Percentiles rank a stretch among this genome's conserved stretches.
Evolutionary conservation across 345 rosid genomes (phyloP).

Genomic region (Hibiscus syriacus): DNA sequence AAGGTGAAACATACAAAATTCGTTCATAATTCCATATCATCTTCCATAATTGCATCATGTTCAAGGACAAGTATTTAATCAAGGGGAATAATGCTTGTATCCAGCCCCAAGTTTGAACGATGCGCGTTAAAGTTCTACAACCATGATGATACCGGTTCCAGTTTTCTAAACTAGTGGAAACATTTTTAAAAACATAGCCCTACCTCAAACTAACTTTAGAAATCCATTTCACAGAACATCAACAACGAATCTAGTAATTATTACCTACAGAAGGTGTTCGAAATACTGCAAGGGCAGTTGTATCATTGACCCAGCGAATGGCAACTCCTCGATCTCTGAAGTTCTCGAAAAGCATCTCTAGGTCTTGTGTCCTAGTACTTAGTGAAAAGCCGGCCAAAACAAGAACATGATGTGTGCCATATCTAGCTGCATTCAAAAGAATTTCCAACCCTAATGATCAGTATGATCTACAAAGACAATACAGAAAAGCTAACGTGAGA

Average conservation of each 20-base stretch:
- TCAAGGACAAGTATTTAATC: neutral
- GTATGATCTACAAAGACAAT: neutral
- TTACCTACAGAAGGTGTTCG: conserved; percentile 67
- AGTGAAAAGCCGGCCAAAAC: conserved; percentile 75
- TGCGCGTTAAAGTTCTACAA: neutral
- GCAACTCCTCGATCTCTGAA: conserved; percentile 48
- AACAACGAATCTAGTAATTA: neutral
- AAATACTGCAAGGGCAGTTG: conserved; percentile 84
- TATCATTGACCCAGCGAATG: conserved; percentile 92
- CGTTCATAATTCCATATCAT: neutral
- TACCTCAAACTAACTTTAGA: neutral
- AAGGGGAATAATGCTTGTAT: neutral
- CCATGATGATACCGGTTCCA: neutral
- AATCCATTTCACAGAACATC: neutral
- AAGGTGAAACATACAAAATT: neutral
- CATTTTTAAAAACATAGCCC: neutral
- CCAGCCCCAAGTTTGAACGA: neutral
- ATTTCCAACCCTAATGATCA: neutral
- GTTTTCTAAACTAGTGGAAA: neutral
- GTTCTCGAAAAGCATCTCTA: conserved; percentile 66
- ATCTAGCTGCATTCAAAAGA: conserved; percentile 45
- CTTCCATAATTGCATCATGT: neutral
- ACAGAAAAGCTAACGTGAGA: neutral
- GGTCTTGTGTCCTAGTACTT: conserved; percentile 62
- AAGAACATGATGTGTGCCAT: conserved; percentile 79